A percentile compares a stretch with the other conserved stretches of the same genome.
phyloP scores from a whole-genome alignment of 108 stramenopile species.

The Nitzschia sp. region DNA sequence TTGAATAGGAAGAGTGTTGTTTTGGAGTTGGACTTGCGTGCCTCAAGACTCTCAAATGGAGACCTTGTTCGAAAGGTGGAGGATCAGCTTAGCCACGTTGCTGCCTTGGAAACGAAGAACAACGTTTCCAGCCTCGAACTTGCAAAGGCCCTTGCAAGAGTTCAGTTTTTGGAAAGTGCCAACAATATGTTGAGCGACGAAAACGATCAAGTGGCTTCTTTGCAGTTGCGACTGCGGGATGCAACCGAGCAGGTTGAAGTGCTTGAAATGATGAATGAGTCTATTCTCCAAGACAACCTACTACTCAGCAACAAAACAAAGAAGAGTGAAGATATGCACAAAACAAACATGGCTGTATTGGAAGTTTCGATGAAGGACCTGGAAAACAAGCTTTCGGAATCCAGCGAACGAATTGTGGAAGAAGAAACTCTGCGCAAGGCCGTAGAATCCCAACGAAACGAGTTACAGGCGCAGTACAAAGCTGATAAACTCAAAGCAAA shows the following conservation, averaged over 20 bases:
- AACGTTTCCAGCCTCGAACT: too few species aligned
- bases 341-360: not conserved
- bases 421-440: not conserved
- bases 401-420: not conserved
- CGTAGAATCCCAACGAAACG: not conserved
- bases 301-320: not conserved
- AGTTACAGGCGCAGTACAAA: not conserved
- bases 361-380: not conserved
- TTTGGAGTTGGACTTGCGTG: too few species aligned
- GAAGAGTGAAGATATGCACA: not conserved
- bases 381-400: not conserved
- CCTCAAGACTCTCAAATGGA: too few species aligned
- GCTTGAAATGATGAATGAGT: slow-evolving; percentile 5
- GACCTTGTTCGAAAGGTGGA: too few species aligned
- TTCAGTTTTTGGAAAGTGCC: slow-evolving; percentile 1
- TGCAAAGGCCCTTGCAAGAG: not conserved
- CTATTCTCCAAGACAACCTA: not conserved
- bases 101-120: too few species aligned
- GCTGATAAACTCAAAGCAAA: not conserved
- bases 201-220: not conserved
- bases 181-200: not conserved
- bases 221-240: not conserved
- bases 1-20: too few species aligned
- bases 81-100: too few species aligned
- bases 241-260: not conserved